phyloP scores from a whole-genome alignment of 177 flowering plant species.

The Vitis hybrid region DNA sequence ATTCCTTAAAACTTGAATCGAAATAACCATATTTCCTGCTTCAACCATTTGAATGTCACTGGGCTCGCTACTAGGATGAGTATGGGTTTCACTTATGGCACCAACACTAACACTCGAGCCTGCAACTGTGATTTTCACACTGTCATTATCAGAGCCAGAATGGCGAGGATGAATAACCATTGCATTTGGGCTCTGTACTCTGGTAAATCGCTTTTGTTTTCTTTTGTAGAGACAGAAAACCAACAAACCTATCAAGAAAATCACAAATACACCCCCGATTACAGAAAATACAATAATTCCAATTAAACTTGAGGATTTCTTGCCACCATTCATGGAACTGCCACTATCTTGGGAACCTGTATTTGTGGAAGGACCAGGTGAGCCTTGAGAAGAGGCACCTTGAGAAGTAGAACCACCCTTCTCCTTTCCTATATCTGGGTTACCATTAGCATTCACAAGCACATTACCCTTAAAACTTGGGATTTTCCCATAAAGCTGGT shows the following conservation, averaged over 20 bases:
- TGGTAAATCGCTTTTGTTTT: constrained; percentile 48
- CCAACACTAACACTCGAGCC: constrained; percentile 64
- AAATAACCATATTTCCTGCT: constrained; percentile 72
- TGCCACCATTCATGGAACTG: constrained; percentile 16
- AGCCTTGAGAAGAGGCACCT: constrained; percentile 19
- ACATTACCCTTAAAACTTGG: constrained; percentile 48
- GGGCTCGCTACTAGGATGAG: constrained; percentile 35
- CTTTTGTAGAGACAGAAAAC: constrained; percentile 48
- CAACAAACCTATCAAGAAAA: constrained; percentile 36
- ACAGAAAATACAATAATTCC: constrained; percentile 44
- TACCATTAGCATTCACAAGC: constrained; percentile 43
- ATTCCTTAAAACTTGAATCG: constrained; percentile 67
- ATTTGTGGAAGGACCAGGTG: constrained; percentile 5
- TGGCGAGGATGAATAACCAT: constrained; percentile 70
- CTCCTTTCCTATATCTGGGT: constrained; percentile 54
- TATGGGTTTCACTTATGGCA: constrained; percentile 44
- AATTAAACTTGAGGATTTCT: constrained; percentile 28
- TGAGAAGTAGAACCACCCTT: constrained; percentile 15
- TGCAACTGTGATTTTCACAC: constrained; percentile 73
- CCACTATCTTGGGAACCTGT: constrained; percentile 10
- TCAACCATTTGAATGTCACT: constrained; percentile 74
- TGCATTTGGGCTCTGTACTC: constrained; percentile 63
- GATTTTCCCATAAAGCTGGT: constrained; percentile 54
- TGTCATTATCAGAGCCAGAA: constrained; percentile 69
- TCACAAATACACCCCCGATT: constrained; percentile 36